Evolutionary conservation across 2,329 filamentous ascomycete species (phyloP), one percentile per base, ranked within the genome.

Genomic region (Aspergillus latus): DNA sequence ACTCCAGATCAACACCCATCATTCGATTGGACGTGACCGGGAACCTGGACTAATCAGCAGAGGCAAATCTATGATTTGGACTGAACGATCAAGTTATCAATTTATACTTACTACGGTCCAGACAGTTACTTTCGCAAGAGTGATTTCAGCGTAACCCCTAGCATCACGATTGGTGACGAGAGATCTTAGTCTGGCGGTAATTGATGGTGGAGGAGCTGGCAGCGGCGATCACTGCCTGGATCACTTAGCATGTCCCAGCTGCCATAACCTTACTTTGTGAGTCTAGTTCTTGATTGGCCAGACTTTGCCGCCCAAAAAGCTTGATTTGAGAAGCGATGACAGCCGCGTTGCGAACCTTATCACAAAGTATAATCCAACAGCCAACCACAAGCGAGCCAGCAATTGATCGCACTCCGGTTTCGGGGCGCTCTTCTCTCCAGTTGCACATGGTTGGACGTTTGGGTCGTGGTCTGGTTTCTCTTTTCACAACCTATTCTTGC

Each of bases 401-500:
- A 21, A 21, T 21, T 21, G 21, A 21, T 21, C 21, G 21, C 21
- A 21, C 21, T 21, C 21, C 21, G 21, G 21, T 21, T 34, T 34
- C 32, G 32, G 11, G 32, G 32, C 32, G 21, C 21, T 21, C 21
- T 21, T 15, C 39, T 21, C 13, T 43, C 8, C 26, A 26, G 8
- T 26, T 11, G 21, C 16, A 28, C 59, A 48, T 56, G 59, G 59
- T 56, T 52, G 59, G 59, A 57, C 50, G 59, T 58, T 30, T 60
- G 60, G 60, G 60, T 32, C 40, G 60, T 55, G 60, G 58, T 58
- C 57, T 58, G 60, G 60, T 46, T 6, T 15, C 10, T 40, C 37
- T 40, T 40, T n/a, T 40, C 37, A 8, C 32, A 34, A 34, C 7
- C 7, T 34, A 8, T 8, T 34, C n/a, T n/a, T 47, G 11, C 26